A percentile compares a stretch with the other conserved stretches of the same genome.
phyloP scores from a whole-genome alignment of 441 rosid species.

The Jatropha multifida region DNA sequence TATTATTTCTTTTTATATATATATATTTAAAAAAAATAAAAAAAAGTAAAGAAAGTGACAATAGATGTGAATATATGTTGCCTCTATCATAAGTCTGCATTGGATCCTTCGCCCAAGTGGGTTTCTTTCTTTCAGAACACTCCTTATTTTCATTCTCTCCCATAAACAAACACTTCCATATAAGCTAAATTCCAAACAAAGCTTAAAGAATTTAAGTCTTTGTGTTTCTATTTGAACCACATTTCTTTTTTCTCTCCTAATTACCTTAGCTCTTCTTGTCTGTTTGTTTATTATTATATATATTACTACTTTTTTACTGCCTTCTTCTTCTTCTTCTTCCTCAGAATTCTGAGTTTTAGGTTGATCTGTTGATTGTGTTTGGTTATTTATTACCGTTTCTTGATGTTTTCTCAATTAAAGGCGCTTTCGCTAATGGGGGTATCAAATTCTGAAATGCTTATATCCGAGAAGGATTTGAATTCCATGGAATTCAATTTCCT shows the following conservation, averaged over 20 bases:
- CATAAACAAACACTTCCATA: slow-evolving; percentile 15
- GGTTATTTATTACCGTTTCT: neutral
- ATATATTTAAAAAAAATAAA: neutral
- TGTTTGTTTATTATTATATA: too few species aligned
- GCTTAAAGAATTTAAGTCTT: slow-evolving; percentile 13
- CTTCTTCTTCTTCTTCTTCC: neutral
- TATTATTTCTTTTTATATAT: neutral
- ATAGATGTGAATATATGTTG: slow-evolving; percentile 27
- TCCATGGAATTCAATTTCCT: slow-evolving; percentile 43
- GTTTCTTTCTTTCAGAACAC: slow-evolving; percentile 20
- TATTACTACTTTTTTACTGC: neutral
- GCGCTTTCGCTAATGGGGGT: slow-evolving; percentile 32
- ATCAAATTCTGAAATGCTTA: slow-evolving; percentile 40
- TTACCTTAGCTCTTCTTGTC: neutral
- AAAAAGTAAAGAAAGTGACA: neutral
- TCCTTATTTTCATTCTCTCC: slow-evolving; percentile 15
- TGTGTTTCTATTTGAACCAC: neutral
- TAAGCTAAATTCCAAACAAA: slow-evolving; percentile 32
- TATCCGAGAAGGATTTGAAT: slow-evolving; percentile 44
- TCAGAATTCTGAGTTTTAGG: too few species aligned
- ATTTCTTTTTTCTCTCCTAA: neutral
- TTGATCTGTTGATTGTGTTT: too few species aligned
- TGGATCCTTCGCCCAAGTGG: slow-evolving; percentile 82
- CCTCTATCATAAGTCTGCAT: slow-evolving; percentile 38
- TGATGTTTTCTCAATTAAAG: slow-evolving; percentile 32